Evolutionary conservation across 352 stramenopile species (phyloP).

Genomic region (Saprolegnia parasitica): DNA sequence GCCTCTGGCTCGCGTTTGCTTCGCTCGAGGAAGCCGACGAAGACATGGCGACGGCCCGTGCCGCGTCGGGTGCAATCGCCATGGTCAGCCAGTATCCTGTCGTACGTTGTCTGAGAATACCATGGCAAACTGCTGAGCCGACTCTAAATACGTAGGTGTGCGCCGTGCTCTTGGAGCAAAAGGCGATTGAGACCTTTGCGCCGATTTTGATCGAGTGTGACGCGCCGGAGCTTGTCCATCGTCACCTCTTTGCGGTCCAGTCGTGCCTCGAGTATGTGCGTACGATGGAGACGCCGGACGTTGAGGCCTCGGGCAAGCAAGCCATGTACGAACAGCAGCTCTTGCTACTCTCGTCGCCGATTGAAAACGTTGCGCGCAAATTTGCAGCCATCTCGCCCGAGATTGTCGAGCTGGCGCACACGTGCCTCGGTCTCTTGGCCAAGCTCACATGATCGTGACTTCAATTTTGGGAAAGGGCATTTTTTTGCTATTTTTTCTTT

Average conservation of each 20-base stretch:
- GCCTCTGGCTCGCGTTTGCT: constrained; percentile 92
- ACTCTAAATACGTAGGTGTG: constrained; percentile 27
- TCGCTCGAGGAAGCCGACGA: constrained; percentile 87
- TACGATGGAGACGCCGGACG: background rate
- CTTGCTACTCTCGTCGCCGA: background rate
- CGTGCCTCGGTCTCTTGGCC: constrained; percentile 12
- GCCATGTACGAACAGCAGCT: constrained; percentile 25
- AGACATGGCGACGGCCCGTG: constrained; percentile 89
- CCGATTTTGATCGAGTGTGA: constrained; percentile 46
- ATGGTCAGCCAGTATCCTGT: constrained; percentile 86
- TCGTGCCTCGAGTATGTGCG: constrained; percentile 48
- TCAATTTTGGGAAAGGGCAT: background rate
- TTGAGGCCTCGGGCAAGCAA: background rate
- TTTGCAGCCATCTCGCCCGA: background rate
- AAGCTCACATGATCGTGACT: background rate
- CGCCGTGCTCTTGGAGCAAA: constrained; percentile 50
- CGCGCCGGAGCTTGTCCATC: constrained; percentile 66
- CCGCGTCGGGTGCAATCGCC: constrained; percentile 89
- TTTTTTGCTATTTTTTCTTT: background rate
- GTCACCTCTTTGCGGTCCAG: constrained; percentile 66
- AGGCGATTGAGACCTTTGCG: constrained; percentile 52
- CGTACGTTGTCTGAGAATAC: constrained; percentile 49
- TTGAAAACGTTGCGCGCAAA: background rate
- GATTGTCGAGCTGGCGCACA: constrained; percentile 12
- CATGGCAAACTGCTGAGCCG: background rate